A percentile compares a stretch with the other conserved stretches of the same genome.
phyloP scores from a whole-genome alignment of 2,329 filamentous ascomycete species.

The Rhynchosporium secalis region DNA sequence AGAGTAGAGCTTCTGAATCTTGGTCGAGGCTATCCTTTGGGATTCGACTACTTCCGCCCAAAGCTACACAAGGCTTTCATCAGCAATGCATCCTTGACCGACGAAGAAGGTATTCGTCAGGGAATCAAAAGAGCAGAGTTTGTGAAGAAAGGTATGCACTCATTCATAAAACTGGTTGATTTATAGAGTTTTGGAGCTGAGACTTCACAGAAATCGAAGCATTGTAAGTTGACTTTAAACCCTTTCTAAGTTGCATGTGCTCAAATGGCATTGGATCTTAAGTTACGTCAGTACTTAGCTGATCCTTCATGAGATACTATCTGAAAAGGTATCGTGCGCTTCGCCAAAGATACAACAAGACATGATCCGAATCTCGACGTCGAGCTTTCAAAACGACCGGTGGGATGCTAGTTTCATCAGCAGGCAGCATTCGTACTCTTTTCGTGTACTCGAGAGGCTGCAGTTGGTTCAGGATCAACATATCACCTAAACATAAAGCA shows the following conservation, averaged over 20 bases:
- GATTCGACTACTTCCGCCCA: constrained; percentile 78
- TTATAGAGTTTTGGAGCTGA: background rate
- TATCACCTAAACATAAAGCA: too few relatives aligned
- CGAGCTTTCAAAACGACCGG: background rate
- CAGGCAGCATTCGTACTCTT: background rate
- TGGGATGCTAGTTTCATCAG: background rate
- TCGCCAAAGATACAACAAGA: constrained; percentile 68
- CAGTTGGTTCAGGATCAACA: too few relatives aligned
- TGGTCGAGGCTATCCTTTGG: constrained; percentile 82
- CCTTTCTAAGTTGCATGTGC: background rate
- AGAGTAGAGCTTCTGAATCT: constrained; percentile 75
- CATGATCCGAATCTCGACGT: constrained; percentile 15
- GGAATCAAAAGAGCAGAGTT: constrained; percentile 79
- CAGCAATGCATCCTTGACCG: constrained; percentile 66
- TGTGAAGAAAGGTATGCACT: constrained; percentile 76
- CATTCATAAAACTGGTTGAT: background rate
- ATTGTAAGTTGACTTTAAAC: constrained; percentile 62
- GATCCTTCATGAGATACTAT: constrained; percentile 67
- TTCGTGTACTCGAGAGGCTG: background rate
- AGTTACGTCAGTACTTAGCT: constrained; percentile 13
- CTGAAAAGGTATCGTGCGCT: constrained; percentile 87
- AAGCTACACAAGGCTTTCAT: constrained; percentile 85
- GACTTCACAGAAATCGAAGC: constrained; percentile 77
- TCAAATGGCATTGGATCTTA: background rate
- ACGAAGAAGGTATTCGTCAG: constrained; percentile 73